phyloP scores from a whole-genome alignment of 805 yeast species.

The Tetrapisispora iriomotensis region DNA sequence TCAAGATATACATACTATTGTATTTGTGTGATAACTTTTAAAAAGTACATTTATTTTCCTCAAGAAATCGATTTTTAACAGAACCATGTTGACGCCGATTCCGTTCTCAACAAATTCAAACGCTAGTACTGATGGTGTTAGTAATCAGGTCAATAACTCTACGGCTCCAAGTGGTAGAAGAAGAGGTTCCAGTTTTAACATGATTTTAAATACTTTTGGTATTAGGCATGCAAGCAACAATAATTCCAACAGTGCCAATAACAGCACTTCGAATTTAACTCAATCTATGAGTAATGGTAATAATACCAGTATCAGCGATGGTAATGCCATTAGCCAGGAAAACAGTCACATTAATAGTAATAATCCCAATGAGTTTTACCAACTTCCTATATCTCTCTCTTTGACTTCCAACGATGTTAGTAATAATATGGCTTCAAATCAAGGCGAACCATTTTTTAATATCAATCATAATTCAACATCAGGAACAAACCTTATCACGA shows the following conservation, averaged over 20 bases:
- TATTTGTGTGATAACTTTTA: too few species aligned
- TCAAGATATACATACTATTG: not conserved
- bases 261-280: not conserved
- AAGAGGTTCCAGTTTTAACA: constrained; percentile 22
- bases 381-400: constrained; percentile 16
- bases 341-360: constrained; percentile 1
- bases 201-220: constrained; percentile 23
- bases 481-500: constrained; percentile 4
- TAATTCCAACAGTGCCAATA: not conserved
- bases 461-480: constrained; percentile 2
- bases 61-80: not conserved
- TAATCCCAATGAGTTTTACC: constrained; percentile 4
- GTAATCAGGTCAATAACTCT: constrained; percentile 4
- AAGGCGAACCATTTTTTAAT: constrained; percentile 3
- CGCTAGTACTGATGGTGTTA: constrained; percentile 1
- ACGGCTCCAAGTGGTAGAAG: constrained; percentile 5
- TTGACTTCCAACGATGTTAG: constrained; percentile 7
- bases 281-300: not conserved
- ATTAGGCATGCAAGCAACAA: constrained; percentile 14
- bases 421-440: constrained; percentile 1
- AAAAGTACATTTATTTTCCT: too few species aligned
- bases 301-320: not conserved
- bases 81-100: constrained; percentile 1
- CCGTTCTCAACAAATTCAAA: constrained; percentile 1
- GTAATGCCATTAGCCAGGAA: not conserved